Evolutionary conservation across 306 rosid genomes (phyloP).

Genomic region (Acmispon strigosus): DNA sequence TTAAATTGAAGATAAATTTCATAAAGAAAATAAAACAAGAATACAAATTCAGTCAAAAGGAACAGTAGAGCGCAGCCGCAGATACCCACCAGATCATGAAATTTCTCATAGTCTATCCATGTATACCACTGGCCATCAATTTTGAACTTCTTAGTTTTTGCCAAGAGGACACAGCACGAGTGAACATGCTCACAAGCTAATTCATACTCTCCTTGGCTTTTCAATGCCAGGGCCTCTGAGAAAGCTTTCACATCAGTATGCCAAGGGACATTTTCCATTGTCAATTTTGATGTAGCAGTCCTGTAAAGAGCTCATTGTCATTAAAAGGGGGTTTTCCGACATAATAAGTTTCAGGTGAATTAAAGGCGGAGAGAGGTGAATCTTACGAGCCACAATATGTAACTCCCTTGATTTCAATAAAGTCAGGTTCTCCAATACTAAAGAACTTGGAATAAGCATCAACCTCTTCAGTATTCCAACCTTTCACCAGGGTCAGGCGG

Average conservation of each 20-base stretch:
- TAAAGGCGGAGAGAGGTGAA: neutral
- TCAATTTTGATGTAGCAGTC: slow-evolving; percentile 84
- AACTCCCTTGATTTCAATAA: slow-evolving; percentile 95
- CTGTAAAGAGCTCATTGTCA: slow-evolving; percentile 40
- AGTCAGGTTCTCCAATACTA: slow-evolving; percentile 80
- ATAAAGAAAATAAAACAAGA: neutral
- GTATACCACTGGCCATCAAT: slow-evolving; percentile 85
- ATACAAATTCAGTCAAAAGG: neutral
- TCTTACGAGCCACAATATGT: slow-evolving; percentile 98
- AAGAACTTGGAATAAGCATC: slow-evolving; percentile 87
- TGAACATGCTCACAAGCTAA: slow-evolving; percentile 96
- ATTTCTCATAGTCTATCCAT: slow-evolving; percentile 94
- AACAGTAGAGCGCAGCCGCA: neutral
- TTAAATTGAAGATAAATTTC: slow-evolving; percentile 11
- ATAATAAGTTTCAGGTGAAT: neutral
- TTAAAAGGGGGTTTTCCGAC: slow-evolving; percentile 5
- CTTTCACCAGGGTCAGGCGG: slow-evolving; percentile 91
- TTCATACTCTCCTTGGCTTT: slow-evolving; percentile 82
- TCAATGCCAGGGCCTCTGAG: slow-evolving; percentile 74
- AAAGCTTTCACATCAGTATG: slow-evolving; percentile 90
- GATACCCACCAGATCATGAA: slow-evolving; percentile 75
- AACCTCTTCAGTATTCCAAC: slow-evolving; percentile 88
- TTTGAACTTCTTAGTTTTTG: slow-evolving; percentile 82
- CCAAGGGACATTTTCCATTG: slow-evolving; percentile 99
- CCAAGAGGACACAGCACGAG: slow-evolving; percentile 93